phyloP scores from a whole-genome alignment of 306 rosid species.

The Senna tora region DNA sequence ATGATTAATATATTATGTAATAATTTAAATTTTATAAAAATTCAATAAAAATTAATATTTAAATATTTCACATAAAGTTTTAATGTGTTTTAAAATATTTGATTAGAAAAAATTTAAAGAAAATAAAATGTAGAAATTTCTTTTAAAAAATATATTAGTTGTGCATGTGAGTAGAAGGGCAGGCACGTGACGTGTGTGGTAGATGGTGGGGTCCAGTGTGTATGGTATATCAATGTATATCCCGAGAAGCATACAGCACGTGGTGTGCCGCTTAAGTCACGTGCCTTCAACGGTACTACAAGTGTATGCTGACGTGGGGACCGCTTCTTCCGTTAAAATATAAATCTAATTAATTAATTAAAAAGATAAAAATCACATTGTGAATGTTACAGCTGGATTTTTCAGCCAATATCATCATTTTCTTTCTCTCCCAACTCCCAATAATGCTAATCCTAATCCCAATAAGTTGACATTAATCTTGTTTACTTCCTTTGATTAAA shows the following conservation, averaged over 20 bases:
- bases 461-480: background rate
- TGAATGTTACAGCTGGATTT: background rate
- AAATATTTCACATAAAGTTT: too few species aligned
- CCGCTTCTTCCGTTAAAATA: background rate
- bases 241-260: slow-evolving; percentile 16
- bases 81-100: too few species aligned
- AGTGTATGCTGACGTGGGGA: background rate
- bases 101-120: background rate
- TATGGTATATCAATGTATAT: background rate
- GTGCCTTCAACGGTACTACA: slow-evolving; percentile 48
- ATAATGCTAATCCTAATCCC: slow-evolving; percentile 10
- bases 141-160: too few species aligned
- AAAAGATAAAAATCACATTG: background rate
- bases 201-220: background rate
- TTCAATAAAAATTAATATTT: too few species aligned
- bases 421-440: background rate
- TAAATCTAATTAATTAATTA: background rate
- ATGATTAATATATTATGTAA: too few species aligned
- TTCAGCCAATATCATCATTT: background rate
- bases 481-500: background rate
- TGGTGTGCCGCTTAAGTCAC: slow-evolving; percentile 40
- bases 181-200: background rate
- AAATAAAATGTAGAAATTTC: too few species aligned
- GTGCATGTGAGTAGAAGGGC: background rate
- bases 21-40: too few species aligned